A percentile compares a stretch with the other conserved stretches of the same genome.
These are phyloP conservation scores for Cytospora paraplurivora DNA, from an alignment of 2,329 filamentous ascomycete genomes.

Conservation along the genomic window DNA sequence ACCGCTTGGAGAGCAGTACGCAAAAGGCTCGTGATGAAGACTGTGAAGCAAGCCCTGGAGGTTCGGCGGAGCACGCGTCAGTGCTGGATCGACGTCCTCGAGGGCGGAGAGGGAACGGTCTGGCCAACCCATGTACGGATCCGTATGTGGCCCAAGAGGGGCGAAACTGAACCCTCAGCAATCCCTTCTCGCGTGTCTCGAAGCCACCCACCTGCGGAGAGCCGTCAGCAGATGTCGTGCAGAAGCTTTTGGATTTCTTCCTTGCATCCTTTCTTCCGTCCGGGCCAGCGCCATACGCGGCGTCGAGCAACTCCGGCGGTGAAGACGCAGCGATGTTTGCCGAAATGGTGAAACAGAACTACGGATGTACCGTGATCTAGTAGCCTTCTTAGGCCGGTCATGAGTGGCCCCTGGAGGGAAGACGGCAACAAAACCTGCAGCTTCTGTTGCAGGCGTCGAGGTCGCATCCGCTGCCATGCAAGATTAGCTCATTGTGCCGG, in stretches of 20 bases:
- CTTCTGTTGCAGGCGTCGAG: constrained; percentile 4
- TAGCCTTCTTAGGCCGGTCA: too few relatives aligned
- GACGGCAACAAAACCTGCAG: not conserved
- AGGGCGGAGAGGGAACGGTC: not conserved
- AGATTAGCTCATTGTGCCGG: constrained; percentile 9
- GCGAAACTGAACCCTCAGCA: constrained; percentile 5
- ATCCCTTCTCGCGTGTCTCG: too few relatives aligned
- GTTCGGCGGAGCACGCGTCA: constrained; percentile 1
- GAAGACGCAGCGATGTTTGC: constrained; percentile 20
- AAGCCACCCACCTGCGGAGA: not conserved
- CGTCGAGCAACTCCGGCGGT: constrained; percentile 22
- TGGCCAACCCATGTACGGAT: not conserved
- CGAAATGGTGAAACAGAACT: not conserved
- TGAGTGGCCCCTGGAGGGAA: constrained; percentile 5
- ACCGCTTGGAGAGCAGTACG: not conserved
- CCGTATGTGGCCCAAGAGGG: constrained; percentile 2
- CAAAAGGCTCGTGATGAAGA: constrained; percentile 1
- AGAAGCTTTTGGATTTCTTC: not conserved
- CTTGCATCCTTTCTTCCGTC: not conserved
- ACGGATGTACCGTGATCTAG: too few relatives aligned
- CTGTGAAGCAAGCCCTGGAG: not conserved
- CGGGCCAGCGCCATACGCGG: constrained; percentile 19
- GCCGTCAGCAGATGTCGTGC: constrained; percentile 16
- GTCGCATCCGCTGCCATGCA: constrained; percentile 20
- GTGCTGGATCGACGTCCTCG: constrained; percentile 10